phyloP scores from a whole-genome alignment of 768 basidiomycete genomes.

The Piloderma croceum region DNA sequence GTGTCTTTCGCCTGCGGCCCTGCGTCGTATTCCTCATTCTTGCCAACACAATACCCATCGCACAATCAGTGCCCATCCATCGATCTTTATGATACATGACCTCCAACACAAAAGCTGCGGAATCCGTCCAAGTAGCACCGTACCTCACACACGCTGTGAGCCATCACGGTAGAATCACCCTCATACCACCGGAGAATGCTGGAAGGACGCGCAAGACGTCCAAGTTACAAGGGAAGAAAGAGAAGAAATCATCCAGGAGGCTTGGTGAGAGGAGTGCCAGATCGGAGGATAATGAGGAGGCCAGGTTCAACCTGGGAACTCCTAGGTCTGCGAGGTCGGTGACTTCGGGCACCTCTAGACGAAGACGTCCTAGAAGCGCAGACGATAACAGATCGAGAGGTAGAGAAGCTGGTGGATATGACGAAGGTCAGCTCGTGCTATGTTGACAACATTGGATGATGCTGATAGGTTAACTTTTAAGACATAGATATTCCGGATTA shows the following conservation, averaged over 20 bases:
- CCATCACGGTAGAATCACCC: conserved; percentile 48
- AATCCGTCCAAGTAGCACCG: too few species aligned
- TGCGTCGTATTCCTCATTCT: too few species aligned
- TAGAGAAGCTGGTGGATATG: background rate
- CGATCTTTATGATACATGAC: too few species aligned
- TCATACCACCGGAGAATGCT: conserved; percentile 46
- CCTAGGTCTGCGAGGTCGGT: background rate
- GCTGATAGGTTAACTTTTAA: conserved; percentile 8
- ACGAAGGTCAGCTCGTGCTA: conserved; percentile 5
- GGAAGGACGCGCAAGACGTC: conserved; percentile 42
- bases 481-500: conserved; percentile 45
- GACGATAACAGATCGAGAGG: too few species aligned
- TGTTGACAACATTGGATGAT: too few species aligned
- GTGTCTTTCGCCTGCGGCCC: too few species aligned
- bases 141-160: conserved; percentile 54
- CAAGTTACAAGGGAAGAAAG: conserved; percentile 26
- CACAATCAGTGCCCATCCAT: too few species aligned
- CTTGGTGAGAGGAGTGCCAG: conserved; percentile 37
- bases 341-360: too few species aligned
- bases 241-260: conserved; percentile 33
- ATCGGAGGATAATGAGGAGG: conserved; percentile 43
- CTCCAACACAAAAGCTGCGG: too few species aligned
- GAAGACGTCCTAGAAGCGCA: too few species aligned
- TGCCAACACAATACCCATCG: too few species aligned
- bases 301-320: conserved; percentile 25